Conservation (phyloP, 106 monocot species). For the Gastrodia elata region DNA sequence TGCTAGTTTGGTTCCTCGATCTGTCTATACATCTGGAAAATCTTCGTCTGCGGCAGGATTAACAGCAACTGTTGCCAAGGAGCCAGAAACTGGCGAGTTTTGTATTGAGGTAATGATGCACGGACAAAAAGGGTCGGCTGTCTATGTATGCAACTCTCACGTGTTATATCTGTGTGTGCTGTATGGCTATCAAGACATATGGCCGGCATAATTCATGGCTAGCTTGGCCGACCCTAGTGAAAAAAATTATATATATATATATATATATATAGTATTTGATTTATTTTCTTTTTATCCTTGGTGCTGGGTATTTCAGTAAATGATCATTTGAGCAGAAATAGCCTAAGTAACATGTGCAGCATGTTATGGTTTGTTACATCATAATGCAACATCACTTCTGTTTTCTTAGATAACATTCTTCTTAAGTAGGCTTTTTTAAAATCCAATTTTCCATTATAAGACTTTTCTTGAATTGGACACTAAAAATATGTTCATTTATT, state of each 20-base stretch:
- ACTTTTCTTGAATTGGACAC: neutral
- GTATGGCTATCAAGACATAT: too few relatives aligned
- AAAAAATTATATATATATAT: neutral
- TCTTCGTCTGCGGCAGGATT: slow-evolving; percentile 97
- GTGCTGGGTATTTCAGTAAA: too few relatives aligned
- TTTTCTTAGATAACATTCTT: neutral
- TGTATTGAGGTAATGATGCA: slow-evolving; percentile 78
- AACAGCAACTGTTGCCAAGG: slow-evolving; percentile 97
- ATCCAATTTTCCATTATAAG: neutral
- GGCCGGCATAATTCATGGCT: too few relatives aligned
- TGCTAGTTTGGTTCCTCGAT: slow-evolving; percentile 74
- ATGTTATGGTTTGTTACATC: neutral
- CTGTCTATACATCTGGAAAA: slow-evolving; percentile 99
- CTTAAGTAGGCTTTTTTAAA: neutral
- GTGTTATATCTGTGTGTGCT: too few relatives aligned
- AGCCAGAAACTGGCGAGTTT: slow-evolving; percentile 97
- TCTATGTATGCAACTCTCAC: too few relatives aligned
- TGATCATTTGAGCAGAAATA: too few relatives aligned
- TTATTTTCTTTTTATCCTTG: neutral
- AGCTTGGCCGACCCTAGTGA: too few relatives aligned
- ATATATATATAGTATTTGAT: neutral
- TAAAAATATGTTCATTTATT: neutral
- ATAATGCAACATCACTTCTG: neutral
- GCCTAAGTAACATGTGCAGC: too few relatives aligned
- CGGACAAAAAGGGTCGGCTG: neutral